These are phyloP conservation scores for Crepidotus variabilis DNA, from an alignment of 768 basidiomycete genomes.

Conservation along the genomic window DNA sequence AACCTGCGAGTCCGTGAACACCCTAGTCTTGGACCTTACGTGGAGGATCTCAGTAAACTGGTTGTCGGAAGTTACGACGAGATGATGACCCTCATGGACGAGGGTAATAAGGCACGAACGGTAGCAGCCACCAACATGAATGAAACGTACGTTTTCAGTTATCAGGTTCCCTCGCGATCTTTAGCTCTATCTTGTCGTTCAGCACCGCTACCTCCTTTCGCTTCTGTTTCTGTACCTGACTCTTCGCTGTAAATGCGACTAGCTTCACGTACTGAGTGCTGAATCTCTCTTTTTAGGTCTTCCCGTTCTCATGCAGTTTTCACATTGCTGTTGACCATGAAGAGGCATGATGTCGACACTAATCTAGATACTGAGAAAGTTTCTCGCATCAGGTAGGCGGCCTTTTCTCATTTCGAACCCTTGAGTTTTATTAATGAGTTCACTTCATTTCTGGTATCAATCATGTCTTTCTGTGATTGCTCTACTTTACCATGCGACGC, in stretches of 20 bases:
- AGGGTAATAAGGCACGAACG: constrained; percentile 97
- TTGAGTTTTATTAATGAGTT: constrained; percentile 5
- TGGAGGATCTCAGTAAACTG: constrained; percentile 94
- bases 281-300: constrained; percentile 45
- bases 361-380: constrained; percentile 97
- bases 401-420: constrained; percentile 3
- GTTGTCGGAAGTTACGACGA: constrained; percentile 89
- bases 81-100: constrained; percentile 99
- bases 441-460: neutral
- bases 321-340: constrained; percentile 92
- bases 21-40: constrained; percentile 94
- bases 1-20: constrained; percentile 97
- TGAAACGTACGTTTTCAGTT: constrained; percentile 65
- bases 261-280: constrained; percentile 5
- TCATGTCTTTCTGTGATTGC: neutral
- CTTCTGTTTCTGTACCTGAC: neutral
- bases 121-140: constrained; percentile 99
- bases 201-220: too few relatives aligned
- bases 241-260: neutral
- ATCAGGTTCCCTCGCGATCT: constrained; percentile 5
- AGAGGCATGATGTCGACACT: constrained; percentile 76
- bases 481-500: neutral
- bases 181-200: neutral
- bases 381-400: constrained; percentile 84
- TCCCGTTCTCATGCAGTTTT: constrained; percentile 99